These are phyloP conservation scores for Pichia sp. DNA, from an alignment of 1,139 yeast species.

Conservation along the genomic window DNA sequence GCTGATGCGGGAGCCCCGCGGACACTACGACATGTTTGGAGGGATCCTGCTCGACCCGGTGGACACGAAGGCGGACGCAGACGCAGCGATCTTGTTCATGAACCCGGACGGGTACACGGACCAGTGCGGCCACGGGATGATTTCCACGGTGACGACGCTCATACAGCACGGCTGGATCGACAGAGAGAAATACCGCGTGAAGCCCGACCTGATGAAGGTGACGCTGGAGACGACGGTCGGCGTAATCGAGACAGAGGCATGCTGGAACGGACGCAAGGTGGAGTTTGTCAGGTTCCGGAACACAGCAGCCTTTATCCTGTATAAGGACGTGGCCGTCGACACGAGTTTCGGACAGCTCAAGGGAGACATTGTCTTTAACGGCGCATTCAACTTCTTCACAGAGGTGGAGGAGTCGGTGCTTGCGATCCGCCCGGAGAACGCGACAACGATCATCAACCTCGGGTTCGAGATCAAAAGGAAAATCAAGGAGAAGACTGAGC, in stretches of 20 bases:
- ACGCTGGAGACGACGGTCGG: constrained; percentile 26
- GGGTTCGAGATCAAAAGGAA: constrained; percentile 16
- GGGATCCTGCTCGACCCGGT: constrained; percentile 24
- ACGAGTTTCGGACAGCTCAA: constrained; percentile 21
- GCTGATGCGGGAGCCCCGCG: constrained; percentile 28
- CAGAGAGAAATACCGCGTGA: constrained; percentile 17
- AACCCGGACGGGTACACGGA: constrained; percentile 29
- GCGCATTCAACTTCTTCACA: constrained; percentile 27
- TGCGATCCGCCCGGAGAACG: constrained; percentile 19
- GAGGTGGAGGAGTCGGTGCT: constrained; percentile 16
- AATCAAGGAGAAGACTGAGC: constrained; percentile 5
- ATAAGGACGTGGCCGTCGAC: constrained; percentile 19
- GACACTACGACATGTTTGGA: constrained; percentile 30
- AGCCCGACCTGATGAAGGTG: constrained; percentile 21
- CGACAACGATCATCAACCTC: constrained; percentile 17
- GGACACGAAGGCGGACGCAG: constrained; percentile 17
- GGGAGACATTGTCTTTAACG: constrained; percentile 30
- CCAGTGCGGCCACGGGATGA: constrained; percentile 30
- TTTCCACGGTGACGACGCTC: constrained; percentile 23
- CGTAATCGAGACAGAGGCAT: constrained; percentile 20
- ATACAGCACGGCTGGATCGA: constrained; percentile 23
- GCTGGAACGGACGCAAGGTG: constrained; percentile 25
- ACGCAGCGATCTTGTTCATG: constrained; percentile 25
- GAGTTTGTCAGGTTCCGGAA: constrained; percentile 25
- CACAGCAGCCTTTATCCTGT: constrained; percentile 25